These are phyloP conservation scores for Trametes sp. DNA, from an alignment of 1,284 basidiomycete species.

Conservation along the genomic window DNA sequence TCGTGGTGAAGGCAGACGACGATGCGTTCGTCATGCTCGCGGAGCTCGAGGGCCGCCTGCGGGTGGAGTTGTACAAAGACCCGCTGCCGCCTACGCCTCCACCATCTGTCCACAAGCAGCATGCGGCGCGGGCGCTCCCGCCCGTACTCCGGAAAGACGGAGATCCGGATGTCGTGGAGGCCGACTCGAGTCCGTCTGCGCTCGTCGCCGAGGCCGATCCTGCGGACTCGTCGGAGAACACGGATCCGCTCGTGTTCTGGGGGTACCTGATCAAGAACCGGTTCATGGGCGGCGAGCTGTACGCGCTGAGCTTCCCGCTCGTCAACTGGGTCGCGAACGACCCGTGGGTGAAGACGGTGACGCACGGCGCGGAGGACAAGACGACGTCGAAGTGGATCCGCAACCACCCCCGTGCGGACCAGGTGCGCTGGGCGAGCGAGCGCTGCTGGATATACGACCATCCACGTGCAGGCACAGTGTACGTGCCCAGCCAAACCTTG, in stretches of 20 bases:
- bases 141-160: slow-evolving; percentile 7
- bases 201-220: neutral
- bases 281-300: slow-evolving; percentile 98
- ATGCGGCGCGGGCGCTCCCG: slow-evolving; percentile 9
- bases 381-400: slow-evolving; percentile 95
- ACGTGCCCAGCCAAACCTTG: too few species aligned
- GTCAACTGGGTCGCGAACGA: slow-evolving; percentile 90
- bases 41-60: slow-evolving; percentile 87
- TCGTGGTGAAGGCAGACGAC: slow-evolving; percentile 92
- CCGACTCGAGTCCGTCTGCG: neutral
- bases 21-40: slow-evolving; percentile 95
- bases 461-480: slow-evolving; percentile 92
- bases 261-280: slow-evolving; percentile 93
- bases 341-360: slow-evolving; percentile 69
- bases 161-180: slow-evolving; percentile 14
- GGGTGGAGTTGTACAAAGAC: slow-evolving; percentile 69
- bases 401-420: slow-evolving; percentile 80
- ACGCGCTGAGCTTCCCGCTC: slow-evolving; percentile 90
- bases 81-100: slow-evolving; percentile 30
- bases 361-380: slow-evolving; percentile 93
- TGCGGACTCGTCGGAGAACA: slow-evolving; percentile 13
- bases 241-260: slow-evolving; percentile 88
- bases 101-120: slow-evolving; percentile 15
- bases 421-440: slow-evolving; percentile 91
- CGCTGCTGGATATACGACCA: slow-evolving; percentile 99